phyloP scores from a whole-genome alignment of 1,284 basidiomycete species.

The Anthracocystis walkeri region DNA sequence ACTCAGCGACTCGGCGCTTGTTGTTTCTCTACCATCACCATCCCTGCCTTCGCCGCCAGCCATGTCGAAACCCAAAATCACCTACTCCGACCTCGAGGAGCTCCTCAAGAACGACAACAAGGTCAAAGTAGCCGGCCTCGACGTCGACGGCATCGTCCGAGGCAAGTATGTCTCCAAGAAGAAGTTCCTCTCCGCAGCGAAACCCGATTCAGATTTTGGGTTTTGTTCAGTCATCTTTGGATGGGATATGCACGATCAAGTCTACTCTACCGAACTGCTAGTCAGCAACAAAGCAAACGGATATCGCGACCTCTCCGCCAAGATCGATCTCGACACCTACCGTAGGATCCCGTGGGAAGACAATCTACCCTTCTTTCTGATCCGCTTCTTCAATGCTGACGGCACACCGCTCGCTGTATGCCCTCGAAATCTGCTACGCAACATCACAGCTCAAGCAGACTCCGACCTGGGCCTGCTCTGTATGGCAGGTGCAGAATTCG shows the following conservation, averaged over 20 bases:
- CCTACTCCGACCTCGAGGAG: slow-evolving; percentile 48
- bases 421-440: slow-evolving; percentile 83
- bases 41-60: not conserved
- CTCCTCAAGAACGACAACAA: slow-evolving; percentile 78
- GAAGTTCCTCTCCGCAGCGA: slow-evolving; percentile 89
- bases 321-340: slow-evolving; percentile 82
- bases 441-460: slow-evolving; percentile 72
- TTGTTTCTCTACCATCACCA: slow-evolving; percentile 6
- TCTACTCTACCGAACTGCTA: slow-evolving; percentile 82
- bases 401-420: slow-evolving; percentile 78
- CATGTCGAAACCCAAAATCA: slow-evolving; percentile 36
- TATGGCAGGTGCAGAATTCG: slow-evolving; percentile 88
- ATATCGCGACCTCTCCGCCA: slow-evolving; percentile 86
- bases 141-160: slow-evolving; percentile 84
- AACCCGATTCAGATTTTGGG: slow-evolving; percentile 75
- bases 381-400: slow-evolving; percentile 82
- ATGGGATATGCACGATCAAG: slow-evolving; percentile 50
- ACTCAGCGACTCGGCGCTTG: not conserved
- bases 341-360: slow-evolving; percentile 92
- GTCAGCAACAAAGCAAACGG: slow-evolving; percentile 92
- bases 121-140: slow-evolving; percentile 80
- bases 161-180: slow-evolving; percentile 95
- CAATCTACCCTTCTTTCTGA: slow-evolving; percentile 90
- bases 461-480: slow-evolving; percentile 45
- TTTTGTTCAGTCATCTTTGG: slow-evolving; percentile 61